Percentiles rank a stretch among this genome's conserved stretches.
phyloP scores from a whole-genome alignment of 2,329 filamentous ascomycete species.

The Elsinoe ampelina region DNA sequence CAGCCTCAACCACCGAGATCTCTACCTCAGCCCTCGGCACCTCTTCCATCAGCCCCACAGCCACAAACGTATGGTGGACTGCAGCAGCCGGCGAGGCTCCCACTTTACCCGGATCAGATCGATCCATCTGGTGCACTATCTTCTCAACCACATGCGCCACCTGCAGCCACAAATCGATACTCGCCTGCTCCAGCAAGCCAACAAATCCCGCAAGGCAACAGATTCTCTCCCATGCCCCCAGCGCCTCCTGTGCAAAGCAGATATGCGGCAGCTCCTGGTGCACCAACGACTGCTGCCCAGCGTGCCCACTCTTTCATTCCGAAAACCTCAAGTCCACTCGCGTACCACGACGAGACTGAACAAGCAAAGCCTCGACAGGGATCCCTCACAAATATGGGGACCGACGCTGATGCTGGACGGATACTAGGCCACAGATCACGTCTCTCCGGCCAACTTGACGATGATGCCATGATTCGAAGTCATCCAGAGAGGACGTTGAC shows the following conservation, averaged over 20 bases:
- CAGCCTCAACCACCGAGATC: conserved; percentile 16
- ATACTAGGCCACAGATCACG: not conserved
- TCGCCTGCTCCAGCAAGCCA: conserved; percentile 19
- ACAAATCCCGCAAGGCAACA: conserved; percentile 15
- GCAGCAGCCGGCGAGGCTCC: conserved; percentile 34
- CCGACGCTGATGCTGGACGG: conserved; percentile 1
- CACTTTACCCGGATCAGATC: conserved; percentile 31
- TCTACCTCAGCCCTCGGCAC: conserved; percentile 14
- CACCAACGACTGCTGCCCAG: conserved; percentile 28
- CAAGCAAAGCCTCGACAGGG: conserved; percentile 15
- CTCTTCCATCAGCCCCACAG: conserved; percentile 20
- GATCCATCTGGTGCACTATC: conserved; percentile 25
- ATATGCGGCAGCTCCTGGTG: conserved; percentile 31
- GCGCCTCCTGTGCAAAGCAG: conserved; percentile 27
- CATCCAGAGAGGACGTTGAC: conserved; percentile 1
- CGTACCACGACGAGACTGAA: conserved; percentile 38
- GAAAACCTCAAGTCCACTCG: conserved; percentile 56
- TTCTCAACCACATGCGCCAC: conserved; percentile 24
- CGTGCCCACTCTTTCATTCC: conserved; percentile 47
- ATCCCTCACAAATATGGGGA: not conserved
- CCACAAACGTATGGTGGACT: conserved; percentile 25
- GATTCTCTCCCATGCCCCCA: conserved; percentile 30
- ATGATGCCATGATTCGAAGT: not conserved
- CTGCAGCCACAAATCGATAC: conserved; percentile 24
- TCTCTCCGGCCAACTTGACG: not conserved